These are phyloP conservation scores for Cryptococcus maquisensis DNA, from an alignment of 1,284 basidiomycete species.

Conservation along the genomic window DNA sequence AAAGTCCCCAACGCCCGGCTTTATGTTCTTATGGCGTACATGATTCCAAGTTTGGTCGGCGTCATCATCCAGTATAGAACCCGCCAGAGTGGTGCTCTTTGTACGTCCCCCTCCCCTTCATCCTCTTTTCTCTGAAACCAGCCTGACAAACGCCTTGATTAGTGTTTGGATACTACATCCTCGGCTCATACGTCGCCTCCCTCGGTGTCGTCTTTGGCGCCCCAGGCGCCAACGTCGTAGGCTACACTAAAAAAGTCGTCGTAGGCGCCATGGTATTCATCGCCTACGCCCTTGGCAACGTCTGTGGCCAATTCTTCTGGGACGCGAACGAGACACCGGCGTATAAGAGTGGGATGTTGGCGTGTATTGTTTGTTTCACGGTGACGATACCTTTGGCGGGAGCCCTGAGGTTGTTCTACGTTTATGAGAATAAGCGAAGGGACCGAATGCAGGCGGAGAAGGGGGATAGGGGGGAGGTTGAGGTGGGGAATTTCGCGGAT, in stretches of 20 bases:
- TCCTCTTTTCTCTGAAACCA: not conserved
- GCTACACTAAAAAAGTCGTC: conserved; percentile 34
- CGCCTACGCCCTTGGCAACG: conserved; percentile 24
- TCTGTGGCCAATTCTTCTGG: conserved; percentile 30
- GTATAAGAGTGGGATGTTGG: conserved; percentile 31
- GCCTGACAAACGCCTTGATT: not conserved
- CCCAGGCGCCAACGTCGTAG: conserved; percentile 31
- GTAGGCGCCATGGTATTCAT: conserved; percentile 30
- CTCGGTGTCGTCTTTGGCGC: conserved; percentile 30
- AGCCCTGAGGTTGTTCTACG: conserved; percentile 24
- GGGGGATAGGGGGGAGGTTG: conserved; percentile 10
- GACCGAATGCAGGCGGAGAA: conserved; percentile 13
- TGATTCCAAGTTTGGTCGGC: conserved; percentile 22
- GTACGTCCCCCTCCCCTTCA: conserved; percentile 16
- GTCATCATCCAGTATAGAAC: conserved; percentile 25
- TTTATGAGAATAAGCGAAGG: conserved; percentile 24
- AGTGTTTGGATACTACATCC: conserved; percentile 37
- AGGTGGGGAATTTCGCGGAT: conserved; percentile 27
- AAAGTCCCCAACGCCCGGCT: conserved; percentile 16
- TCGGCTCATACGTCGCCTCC: conserved; percentile 32
- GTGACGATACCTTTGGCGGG: conserved; percentile 15
- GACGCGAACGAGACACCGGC: conserved; percentile 28
- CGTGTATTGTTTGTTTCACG: conserved; percentile 32
- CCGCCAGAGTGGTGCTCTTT: conserved; percentile 17
- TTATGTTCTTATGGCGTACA: conserved; percentile 27